Conservation (phyloP, 164 flowering plant species). For the Magnolia kwangsiensis region DNA sequence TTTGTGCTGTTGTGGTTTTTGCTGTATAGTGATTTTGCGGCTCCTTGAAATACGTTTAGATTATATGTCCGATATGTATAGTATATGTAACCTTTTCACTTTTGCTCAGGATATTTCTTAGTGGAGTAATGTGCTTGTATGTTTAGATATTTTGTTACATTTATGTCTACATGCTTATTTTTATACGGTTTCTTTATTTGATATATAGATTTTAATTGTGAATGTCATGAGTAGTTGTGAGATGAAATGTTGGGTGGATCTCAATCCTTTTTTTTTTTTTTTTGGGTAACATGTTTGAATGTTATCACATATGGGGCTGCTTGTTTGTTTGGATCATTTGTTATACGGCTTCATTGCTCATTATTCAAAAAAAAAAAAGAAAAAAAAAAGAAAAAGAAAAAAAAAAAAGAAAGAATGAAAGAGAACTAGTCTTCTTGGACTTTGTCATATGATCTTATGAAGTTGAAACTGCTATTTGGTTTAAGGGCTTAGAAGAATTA, state of each 20-base stretch:
- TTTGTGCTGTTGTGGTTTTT: background rate
- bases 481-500: background rate
- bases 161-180: background rate
- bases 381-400: too few relatives aligned
- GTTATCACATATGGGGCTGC: background rate
- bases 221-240: background rate
- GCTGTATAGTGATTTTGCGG: constrained; percentile 16
- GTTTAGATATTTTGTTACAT: background rate
- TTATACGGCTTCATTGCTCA: background rate
- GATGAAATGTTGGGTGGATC: background rate
- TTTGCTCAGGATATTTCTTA: background rate
- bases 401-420: background rate
- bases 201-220: background rate
- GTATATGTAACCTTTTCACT: background rate
- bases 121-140: background rate
- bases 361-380: background rate
- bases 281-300: background rate
- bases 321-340: background rate
- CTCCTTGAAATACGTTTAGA: constrained; percentile 1
- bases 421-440: background rate
- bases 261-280: too few relatives aligned
- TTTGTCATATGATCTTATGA: background rate
- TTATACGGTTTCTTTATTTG: background rate
- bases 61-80: background rate
- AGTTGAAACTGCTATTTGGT: background rate